A percentile compares a stretch with the other conserved stretches of the same genome.
Conservation (phyloP, 108 stramenopile species). For the Nitzschia palea region DNA sequence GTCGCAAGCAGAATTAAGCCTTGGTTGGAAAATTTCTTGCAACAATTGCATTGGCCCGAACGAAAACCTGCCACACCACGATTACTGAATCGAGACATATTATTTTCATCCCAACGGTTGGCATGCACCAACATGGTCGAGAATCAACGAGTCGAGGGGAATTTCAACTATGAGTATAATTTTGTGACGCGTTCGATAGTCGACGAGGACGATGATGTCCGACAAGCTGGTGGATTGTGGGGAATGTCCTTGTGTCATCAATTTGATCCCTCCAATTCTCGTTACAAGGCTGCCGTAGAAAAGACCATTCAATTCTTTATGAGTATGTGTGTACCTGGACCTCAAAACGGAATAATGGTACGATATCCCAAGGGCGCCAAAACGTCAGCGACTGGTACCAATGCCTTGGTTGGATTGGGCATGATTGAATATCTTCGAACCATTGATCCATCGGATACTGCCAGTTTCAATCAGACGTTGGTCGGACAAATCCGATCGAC, state of each 20-base stretch:
- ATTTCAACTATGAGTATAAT: slow-evolving; percentile 27
- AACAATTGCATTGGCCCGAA: neutral
- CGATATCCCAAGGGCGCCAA: slow-evolving; percentile 2
- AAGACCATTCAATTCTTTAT: slow-evolving; percentile 14
- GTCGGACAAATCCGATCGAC: neutral
- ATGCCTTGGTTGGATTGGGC: slow-evolving; percentile 20
- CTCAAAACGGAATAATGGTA: too few species aligned
- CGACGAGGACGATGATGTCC: slow-evolving; percentile 9
- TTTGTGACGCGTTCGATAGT: slow-evolving; percentile 7
- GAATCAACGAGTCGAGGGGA: slow-evolving; percentile 14
- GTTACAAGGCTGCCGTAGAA: slow-evolving; percentile 4
- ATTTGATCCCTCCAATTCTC: neutral
- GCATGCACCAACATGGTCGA: slow-evolving; percentile 16
- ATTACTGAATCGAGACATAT: neutral
- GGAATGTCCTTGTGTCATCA: slow-evolving; percentile 15
- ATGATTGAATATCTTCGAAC: slow-evolving; percentile 25
- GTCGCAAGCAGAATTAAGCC: neutral
- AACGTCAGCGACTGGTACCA: slow-evolving; percentile 19
- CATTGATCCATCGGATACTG: neutral
- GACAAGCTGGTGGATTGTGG: slow-evolving; percentile 28
- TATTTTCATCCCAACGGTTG: slow-evolving; percentile 7
- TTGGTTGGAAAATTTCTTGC: neutral
- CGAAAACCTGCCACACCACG: too few species aligned
- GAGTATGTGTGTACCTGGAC: neutral
- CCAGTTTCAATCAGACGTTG: neutral